A percentile compares a stretch with the other conserved stretches of the same genome.
Conservation (phyloP, 129 eudicot genomes). For the Heracleum sosnowskyi region DNA sequence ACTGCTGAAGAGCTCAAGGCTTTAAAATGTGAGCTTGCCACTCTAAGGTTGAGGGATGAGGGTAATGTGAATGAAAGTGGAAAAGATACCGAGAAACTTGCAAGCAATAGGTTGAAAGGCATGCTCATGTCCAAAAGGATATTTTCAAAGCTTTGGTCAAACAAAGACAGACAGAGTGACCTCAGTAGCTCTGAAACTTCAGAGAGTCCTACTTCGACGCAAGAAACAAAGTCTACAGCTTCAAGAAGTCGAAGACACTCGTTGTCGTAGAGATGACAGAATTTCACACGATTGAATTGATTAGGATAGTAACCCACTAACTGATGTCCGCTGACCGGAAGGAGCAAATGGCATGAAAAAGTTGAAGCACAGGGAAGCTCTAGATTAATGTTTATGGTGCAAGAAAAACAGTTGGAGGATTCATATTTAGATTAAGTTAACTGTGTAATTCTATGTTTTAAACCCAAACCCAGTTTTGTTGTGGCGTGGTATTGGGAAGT, state of each 20-base stretch:
- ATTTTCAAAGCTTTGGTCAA: slow-evolving; percentile 69
- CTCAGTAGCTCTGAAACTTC: slow-evolving; percentile 86
- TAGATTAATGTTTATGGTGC: not conserved
- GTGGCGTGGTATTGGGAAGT: not conserved
- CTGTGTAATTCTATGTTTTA: not conserved
- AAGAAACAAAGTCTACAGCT: slow-evolving; percentile 53
- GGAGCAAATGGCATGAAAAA: not conserved
- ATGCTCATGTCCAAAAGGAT: slow-evolving; percentile 55
- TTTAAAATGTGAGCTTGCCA: slow-evolving; percentile 56
- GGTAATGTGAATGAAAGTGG: not conserved
- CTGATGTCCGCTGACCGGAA: slow-evolving; percentile 8
- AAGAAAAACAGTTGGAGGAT: slow-evolving; percentile 4
- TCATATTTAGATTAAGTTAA: not conserved
- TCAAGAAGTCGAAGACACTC: slow-evolving; percentile 60
- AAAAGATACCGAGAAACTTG: slow-evolving; percentile 25
- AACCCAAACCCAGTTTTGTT: slow-evolving; percentile 3
- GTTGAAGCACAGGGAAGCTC: slow-evolving; percentile 9
- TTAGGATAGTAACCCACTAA: slow-evolving; percentile 23
- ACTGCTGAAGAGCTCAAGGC: slow-evolving; percentile 62
- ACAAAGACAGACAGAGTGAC: slow-evolving; percentile 61
- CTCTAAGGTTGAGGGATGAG: slow-evolving; percentile 34
- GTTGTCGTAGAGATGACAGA: slow-evolving; percentile 24
- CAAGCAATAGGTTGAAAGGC: slow-evolving; percentile 40
- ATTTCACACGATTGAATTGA: slow-evolving; percentile 15
- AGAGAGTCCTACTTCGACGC: slow-evolving; percentile 63